Conservation (phyloP, 805 yeast genomes). For the Metschnikowia cubensis region DNA sequence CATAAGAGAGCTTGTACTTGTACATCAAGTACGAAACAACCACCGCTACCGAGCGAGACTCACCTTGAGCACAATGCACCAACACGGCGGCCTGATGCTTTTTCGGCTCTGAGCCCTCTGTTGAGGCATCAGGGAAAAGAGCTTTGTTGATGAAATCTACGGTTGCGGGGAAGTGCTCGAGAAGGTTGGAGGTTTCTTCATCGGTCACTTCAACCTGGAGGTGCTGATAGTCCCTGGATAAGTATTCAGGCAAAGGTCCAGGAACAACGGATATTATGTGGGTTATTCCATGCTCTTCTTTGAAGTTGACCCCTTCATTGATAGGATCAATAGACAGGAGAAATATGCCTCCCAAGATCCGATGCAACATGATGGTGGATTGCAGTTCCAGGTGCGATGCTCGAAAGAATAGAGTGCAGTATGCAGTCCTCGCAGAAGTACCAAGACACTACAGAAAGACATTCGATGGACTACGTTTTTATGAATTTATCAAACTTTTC, state of each 20-base stretch:
- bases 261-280: conserved; percentile 70
- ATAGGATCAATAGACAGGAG: conserved; percentile 72
- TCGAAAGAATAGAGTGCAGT: background rate
- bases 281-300: conserved; percentile 52
- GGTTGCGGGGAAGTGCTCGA: conserved; percentile 56
- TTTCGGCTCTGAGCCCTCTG: conserved; percentile 14
- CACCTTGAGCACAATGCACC: conserved; percentile 52
- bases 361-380: conserved; percentile 23
- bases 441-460: too few species aligned
- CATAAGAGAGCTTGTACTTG: conserved; percentile 49
- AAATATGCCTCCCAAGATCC: conserved; percentile 78
- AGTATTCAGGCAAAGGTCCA: conserved; percentile 55
- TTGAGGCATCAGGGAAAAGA: conserved; percentile 32
- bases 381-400: background rate
- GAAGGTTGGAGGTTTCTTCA: conserved; percentile 59
- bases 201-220: conserved; percentile 72
- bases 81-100: conserved; percentile 42
- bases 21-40: conserved; percentile 48
- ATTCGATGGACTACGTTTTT: too few species aligned
- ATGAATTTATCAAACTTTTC: background rate
- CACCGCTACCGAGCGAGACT: conserved; percentile 46
- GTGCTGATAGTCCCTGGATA: conserved; percentile 44
- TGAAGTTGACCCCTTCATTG: conserved; percentile 41
- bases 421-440: background rate
- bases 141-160: conserved; percentile 67